Percentiles rank a stretch among this genome's conserved stretches.
These are phyloP conservation scores for Euphrasia arctica DNA, from an alignment of 305 asterid genomes.

Conservation along the genomic window DNA sequence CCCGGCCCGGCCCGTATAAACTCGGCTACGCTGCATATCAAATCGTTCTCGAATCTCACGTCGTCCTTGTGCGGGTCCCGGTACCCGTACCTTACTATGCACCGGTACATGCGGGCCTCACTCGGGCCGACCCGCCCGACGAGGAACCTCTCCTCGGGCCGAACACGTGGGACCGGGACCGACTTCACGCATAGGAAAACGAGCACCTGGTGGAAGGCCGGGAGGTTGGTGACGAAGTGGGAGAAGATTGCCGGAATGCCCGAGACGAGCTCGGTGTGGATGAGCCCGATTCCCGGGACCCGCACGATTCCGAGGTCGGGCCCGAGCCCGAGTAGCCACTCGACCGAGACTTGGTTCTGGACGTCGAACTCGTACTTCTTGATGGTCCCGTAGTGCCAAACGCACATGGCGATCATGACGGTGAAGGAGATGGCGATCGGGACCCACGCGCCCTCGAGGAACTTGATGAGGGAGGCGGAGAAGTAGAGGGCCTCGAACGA, in stretches of 20 bases:
- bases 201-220: slow-evolving; percentile 92
- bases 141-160: slow-evolving; percentile 74
- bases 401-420: slow-evolving; percentile 73
- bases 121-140: slow-evolving; percentile 85
- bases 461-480: slow-evolving; percentile 83
- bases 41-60: slow-evolving; percentile 69
- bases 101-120: slow-evolving; percentile 67
- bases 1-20: slow-evolving; percentile 59
- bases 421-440: slow-evolving; percentile 70
- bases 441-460: slow-evolving; percentile 96
- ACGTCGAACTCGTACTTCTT: slow-evolving; percentile 82
- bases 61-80: slow-evolving; percentile 89
- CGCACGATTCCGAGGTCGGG: slow-evolving; percentile 86
- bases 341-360: slow-evolving; percentile 87
- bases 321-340: slow-evolving; percentile 83
- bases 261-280: slow-evolving; percentile 86
- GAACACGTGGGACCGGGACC: slow-evolving; percentile 81
- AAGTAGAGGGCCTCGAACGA: slow-evolving; percentile 75
- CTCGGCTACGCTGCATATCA: slow-evolving; percentile 82
- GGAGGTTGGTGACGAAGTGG: slow-evolving; percentile 90
- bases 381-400: slow-evolving; percentile 86
- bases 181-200: slow-evolving; percentile 86
- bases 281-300: slow-evolving; percentile 84
- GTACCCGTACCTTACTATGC: slow-evolving; percentile 89
- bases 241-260: slow-evolving; percentile 96